These are phyloP conservation scores for Filosporella fistucella DNA, from an alignment of 495 filamentous ascomycete species.

Conservation along the genomic window DNA sequence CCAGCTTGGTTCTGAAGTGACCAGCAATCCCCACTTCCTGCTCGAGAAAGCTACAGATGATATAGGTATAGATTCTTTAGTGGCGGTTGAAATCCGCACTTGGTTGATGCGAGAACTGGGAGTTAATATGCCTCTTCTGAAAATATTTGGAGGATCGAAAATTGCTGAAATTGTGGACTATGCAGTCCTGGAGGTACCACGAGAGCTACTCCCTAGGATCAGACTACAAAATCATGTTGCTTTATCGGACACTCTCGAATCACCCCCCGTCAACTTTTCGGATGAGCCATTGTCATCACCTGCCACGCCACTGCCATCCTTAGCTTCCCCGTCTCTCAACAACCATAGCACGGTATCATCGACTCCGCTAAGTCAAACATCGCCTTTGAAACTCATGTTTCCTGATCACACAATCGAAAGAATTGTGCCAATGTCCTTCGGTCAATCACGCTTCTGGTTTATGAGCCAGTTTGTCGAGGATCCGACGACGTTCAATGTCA, in stretches of 20 bases:
- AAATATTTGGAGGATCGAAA: constrained; percentile 42
- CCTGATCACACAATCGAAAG: background rate
- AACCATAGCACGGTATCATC: background rate
- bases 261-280: background rate
- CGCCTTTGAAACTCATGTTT: background rate
- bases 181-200: background rate
- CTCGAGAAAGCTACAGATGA: constrained; percentile 16
- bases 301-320: too few species aligned
- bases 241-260: background rate
- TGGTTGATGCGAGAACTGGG: constrained; percentile 36
- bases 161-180: background rate
- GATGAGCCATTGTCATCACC: background rate
- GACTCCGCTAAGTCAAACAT: background rate
- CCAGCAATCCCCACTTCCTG: background rate
- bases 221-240: too few species aligned
- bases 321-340: too few species aligned
- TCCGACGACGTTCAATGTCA: constrained; percentile 32
- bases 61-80: constrained; percentile 32
- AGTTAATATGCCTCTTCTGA: constrained; percentile 39
- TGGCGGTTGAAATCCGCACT: constrained; percentile 30
- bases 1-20: background rate
- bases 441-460: constrained; percentile 2
- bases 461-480: constrained; percentile 10
- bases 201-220: too few species aligned
- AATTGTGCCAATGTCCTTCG: background rate